Conservation (phyloP, 1,284 basidiomycete genomes). For the Paramarasmius palmivorus region DNA sequence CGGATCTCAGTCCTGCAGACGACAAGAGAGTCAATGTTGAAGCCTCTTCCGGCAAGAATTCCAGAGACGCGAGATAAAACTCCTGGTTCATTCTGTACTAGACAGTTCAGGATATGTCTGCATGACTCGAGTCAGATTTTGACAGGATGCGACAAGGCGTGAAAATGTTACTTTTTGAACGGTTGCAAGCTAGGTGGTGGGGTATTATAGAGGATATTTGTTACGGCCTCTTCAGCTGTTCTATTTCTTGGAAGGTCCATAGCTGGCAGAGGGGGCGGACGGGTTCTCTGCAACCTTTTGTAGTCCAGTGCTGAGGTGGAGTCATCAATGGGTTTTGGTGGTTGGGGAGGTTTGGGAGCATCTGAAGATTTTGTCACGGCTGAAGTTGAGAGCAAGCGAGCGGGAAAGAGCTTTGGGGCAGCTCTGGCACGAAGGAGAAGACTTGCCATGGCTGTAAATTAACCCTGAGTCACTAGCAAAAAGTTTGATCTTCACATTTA, state of each 20-base stretch:
- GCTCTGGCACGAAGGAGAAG: slow-evolving; percentile 13
- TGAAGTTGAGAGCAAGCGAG: slow-evolving; percentile 38
- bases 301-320: slow-evolving; percentile 95
- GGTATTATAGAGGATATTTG: slow-evolving; percentile 95
- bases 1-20: slow-evolving; percentile 98
- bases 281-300: slow-evolving; percentile 73
- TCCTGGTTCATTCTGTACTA: slow-evolving; percentile 99
- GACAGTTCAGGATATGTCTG: slow-evolving; percentile 95
- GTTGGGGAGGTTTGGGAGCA: slow-evolving; percentile 57
- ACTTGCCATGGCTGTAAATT: slow-evolving; percentile 12
- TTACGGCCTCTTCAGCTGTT: slow-evolving; percentile 91
- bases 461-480: slow-evolving; percentile 1
- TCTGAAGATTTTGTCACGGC: slow-evolving; percentile 28
- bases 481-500: slow-evolving; percentile 1
- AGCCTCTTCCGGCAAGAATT: slow-evolving; percentile 94
- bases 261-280: slow-evolving; percentile 77
- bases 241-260: slow-evolving; percentile 75
- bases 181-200: slow-evolving; percentile 91
- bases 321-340: slow-evolving; percentile 79
- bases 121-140: slow-evolving; percentile 14
- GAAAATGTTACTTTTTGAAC: slow-evolving; percentile 82
- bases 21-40: slow-evolving; percentile 99
- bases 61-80: slow-evolving; percentile 97
- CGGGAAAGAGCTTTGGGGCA: slow-evolving; percentile 17
- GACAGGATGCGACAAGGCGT: slow-evolving; percentile 4